A percentile compares a stretch with the other conserved stretches of the same genome.
These are phyloP conservation scores for Colletotrichum coccodes DNA, from an alignment of 2,329 filamentous ascomycete species.

Conservation along the genomic window DNA sequence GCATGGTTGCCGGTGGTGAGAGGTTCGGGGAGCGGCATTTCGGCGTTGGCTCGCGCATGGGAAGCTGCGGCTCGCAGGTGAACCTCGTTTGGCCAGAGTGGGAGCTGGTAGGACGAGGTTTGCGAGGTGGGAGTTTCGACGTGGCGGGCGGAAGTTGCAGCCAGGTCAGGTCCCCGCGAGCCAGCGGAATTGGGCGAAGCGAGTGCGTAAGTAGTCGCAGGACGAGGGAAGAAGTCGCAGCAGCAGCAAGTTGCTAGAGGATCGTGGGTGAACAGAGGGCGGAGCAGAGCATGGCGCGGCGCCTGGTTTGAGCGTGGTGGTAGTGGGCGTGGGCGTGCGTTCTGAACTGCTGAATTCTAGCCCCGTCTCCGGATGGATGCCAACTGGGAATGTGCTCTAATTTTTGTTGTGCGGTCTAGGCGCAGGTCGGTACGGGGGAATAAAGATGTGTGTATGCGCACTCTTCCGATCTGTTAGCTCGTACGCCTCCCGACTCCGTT, in stretches of 20 bases:
- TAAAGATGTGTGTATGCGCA: constrained; percentile 4
- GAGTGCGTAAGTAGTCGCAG: neutral
- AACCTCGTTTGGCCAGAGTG: neutral
- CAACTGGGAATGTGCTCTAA: constrained; percentile 24
- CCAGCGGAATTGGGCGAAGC: neutral
- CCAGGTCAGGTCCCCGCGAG: neutral
- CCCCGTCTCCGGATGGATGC: constrained; percentile 18
- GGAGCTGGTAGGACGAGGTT: neutral
- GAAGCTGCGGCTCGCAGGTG: constrained; percentile 18
- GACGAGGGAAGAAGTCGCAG: neutral
- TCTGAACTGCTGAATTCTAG: constrained; percentile 18
- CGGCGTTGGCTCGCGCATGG: constrained; percentile 27
- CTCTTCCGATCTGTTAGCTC: constrained; percentile 10
- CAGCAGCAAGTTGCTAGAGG: constrained; percentile 20
- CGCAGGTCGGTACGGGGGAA: neutral
- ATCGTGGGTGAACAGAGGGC: constrained; percentile 19
- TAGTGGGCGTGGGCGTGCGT: constrained; percentile 4
- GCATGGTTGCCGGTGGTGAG: constrained; percentile 2
- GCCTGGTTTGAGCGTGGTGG: neutral
- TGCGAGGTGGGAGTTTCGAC: neutral
- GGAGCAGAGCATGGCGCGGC: constrained; percentile 26
- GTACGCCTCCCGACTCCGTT: constrained; percentile 11
- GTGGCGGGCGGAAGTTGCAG: neutral
- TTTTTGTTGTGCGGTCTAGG: constrained; percentile 27
- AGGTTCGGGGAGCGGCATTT: constrained; percentile 29